These are phyloP conservation scores for Phylloporus gajari DNA, from an alignment of 1,284 basidiomycete genomes.

Conservation along the genomic window DNA sequence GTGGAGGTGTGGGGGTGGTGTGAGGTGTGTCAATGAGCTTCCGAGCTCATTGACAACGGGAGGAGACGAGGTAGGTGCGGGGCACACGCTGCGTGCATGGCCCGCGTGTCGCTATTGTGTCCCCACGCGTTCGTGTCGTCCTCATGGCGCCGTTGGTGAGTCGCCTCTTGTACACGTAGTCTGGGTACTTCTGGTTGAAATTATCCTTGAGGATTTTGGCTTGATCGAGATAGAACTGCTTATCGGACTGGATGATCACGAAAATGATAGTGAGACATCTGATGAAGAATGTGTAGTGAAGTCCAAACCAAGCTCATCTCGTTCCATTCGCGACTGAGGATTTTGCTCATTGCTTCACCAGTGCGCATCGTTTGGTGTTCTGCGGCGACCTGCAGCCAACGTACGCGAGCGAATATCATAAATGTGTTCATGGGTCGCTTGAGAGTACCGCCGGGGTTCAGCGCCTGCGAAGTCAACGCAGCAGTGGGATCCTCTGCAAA, in stretches of 20 bases:
- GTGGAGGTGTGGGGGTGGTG: no score
- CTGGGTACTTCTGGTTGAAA: constrained; percentile 86
- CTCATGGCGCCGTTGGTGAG: constrained; percentile 35
- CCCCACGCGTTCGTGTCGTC: no score
- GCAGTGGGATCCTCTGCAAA: constrained; percentile 59
- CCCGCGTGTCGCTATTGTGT: no score
- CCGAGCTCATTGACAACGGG: no score
- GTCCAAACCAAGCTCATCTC: constrained; percentile 71
- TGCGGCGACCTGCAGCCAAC: constrained; percentile 81
- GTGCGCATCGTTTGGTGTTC: constrained; percentile 87
- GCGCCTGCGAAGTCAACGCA: constrained; percentile 75
- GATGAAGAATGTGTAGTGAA: constrained; percentile 18
- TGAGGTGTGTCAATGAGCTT: no score
- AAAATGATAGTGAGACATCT: constrained; percentile 32
- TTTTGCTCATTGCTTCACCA: constrained; percentile 85
- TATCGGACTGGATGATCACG: constrained; percentile 64
- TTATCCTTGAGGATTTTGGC: constrained; percentile 84
- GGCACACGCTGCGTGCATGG: no score
- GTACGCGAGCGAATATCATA: constrained; percentile 87
- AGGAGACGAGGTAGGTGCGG: no score
- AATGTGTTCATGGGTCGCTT: constrained; percentile 90
- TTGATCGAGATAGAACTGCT: constrained; percentile 86
- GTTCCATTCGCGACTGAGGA: constrained; percentile 83
- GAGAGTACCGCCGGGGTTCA: constrained; percentile 85
- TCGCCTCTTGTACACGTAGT: constrained; percentile 84